phyloP scores from a whole-genome alignment of 2,329 filamentous ascomycete genomes.

The Diaporthe sp. region DNA sequence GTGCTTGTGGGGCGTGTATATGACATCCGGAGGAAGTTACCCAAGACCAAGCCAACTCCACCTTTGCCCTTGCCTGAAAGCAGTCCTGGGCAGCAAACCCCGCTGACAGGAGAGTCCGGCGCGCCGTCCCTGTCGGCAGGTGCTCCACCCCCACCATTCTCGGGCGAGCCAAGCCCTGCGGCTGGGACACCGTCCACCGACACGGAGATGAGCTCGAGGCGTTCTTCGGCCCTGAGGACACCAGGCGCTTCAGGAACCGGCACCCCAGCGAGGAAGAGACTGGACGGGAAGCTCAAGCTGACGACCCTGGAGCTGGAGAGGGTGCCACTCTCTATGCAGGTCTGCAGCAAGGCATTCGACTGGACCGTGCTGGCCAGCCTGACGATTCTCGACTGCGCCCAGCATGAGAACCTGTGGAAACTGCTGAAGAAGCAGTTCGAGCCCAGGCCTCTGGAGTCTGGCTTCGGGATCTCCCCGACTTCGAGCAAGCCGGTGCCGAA shows the following conservation, averaged over 20 bases:
- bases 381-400: constrained; percentile 78
- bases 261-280: constrained; percentile 47
- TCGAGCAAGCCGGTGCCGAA: constrained; percentile 41
- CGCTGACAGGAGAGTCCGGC: constrained; percentile 9
- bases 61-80: neutral
- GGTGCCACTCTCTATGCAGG: constrained; percentile 76
- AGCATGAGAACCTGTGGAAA: constrained; percentile 81
- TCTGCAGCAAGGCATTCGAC: constrained; percentile 78
- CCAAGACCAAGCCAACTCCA: constrained; percentile 28
- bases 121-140: neutral
- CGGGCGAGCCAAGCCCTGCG: constrained; percentile 14
- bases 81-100: constrained; percentile 6
- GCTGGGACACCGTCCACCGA: constrained; percentile 7
- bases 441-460: constrained; percentile 50
- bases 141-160: neutral
- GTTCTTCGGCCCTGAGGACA: constrained; percentile 11
- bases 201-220: constrained; percentile 16
- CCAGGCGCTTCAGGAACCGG: neutral
- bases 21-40: constrained; percentile 58
- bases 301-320: constrained; percentile 80
- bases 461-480: constrained; percentile 42
- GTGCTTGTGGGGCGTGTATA: constrained; percentile 75
- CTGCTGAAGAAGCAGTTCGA: constrained; percentile 72
- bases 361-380: constrained; percentile 78
- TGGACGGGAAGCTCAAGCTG: constrained; percentile 71